Evolutionary conservation across 1,139 yeast genomes (phyloP), one percentile per base, ranked within the genome.

Genomic region (Yamadazyma atlantica): DNA sequence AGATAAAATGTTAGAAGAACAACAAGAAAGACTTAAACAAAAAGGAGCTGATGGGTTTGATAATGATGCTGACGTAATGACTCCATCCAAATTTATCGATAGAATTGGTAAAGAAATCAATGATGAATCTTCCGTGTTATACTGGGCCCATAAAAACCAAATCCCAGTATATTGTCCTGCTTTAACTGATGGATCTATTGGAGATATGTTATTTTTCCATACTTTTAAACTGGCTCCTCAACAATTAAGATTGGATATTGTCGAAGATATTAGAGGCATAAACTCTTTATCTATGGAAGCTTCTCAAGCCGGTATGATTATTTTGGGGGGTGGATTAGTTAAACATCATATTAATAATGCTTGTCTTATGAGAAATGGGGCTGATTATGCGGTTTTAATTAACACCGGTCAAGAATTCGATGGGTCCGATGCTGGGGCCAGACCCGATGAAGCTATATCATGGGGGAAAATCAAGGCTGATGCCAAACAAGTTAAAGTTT

Each of bases 381-480:
- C 99, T 16, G 99, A 92, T 60, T 88, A 82, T 57, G 97, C 98
- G 3, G 97, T 92, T 14, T 92, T 80, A 64, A 90, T 92, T 60
- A 94, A 94, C 64, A 92, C 99, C 11, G 98, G 97, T 30, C 98
- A 92, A 66, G 99, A 92, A 61, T 94, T 89, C 56, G 99, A 92
- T 57, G 98, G 98, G 36, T 87, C 96, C 12, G 99, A 92, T 62
- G 97, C 98, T 13, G 99, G 99, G 47, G 99, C 99, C 5, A 79
- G 98, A 58, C 97, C 98, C 1, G 98, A 94, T 60, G 99, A 92
- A 66, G 98, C 98, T 19, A 85, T 92, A 38, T 85, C 96, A 33
- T 92, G 99, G 99, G 99, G 99, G 46, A 92, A 92, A 64, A 92
- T 92, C 63, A 88, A 88, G 66, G 84, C 96, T 4, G 96, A 89